Percentiles rank a stretch among this genome's conserved stretches.
These are phyloP conservation scores for Cladorrhinum sp. DNA, from an alignment of 2,329 filamentous ascomycete species.

Conservation along the genomic window DNA sequence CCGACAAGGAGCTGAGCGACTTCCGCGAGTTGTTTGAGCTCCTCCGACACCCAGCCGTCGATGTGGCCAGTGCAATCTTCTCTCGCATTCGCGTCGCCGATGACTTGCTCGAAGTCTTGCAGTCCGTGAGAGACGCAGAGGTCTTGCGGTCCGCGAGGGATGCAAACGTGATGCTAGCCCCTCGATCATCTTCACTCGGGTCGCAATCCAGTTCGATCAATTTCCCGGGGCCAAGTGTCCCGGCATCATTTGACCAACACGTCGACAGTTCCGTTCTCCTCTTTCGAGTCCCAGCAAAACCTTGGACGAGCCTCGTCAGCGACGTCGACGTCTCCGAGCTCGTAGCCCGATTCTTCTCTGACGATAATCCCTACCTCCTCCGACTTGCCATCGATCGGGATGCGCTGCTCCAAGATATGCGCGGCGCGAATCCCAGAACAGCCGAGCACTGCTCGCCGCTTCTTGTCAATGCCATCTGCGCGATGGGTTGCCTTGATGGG, in stretches of 20 bases:
- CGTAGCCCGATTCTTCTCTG: background rate
- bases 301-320: background rate
- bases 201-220: too few relatives aligned
- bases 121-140: background rate
- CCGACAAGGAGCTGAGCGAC: background rate
- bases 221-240: background rate
- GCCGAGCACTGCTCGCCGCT: background rate
- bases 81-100: background rate
- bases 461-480: slow-evolving; percentile 2
- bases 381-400: background rate
- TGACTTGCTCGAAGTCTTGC: background rate
- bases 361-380: background rate
- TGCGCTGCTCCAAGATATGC: background rate
- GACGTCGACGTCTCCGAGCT: background rate
- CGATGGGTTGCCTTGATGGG: background rate
- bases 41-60: background rate
- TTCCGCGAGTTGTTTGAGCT: background rate
- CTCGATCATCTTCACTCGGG: background rate
- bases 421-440: background rate
- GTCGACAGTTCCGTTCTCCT: background rate
- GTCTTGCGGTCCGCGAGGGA: too few relatives aligned
- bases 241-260: background rate
- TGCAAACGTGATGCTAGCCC: background rate
- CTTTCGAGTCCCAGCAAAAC: background rate
- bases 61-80: background rate